Conservation (phyloP, 768 basidiomycete species). For the Phlebiopsis gigantea region DNA sequence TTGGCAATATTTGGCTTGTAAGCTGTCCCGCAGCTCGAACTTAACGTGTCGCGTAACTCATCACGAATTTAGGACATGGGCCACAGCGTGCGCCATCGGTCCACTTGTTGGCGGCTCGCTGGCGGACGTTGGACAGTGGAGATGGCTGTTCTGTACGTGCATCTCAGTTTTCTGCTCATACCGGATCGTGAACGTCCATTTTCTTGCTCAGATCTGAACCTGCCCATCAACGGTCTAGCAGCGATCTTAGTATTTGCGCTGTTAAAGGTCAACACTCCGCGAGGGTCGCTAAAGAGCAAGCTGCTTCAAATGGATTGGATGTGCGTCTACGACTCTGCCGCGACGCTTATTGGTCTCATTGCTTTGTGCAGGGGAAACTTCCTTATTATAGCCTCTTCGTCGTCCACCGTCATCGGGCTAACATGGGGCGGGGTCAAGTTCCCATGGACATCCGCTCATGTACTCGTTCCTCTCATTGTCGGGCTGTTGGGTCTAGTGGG, state of each 20-base stretch:
- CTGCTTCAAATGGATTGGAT: conserved; percentile 31
- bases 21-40: conserved; percentile 1
- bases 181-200: no score
- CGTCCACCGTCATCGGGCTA: conserved; percentile 29
- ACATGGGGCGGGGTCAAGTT: conserved; percentile 37
- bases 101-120: conserved; percentile 14
- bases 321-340: conserved; percentile 17
- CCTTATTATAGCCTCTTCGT: conserved; percentile 27
- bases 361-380: conserved; percentile 27
- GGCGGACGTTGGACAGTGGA: conserved; percentile 23
- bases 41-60: neutral
- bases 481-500: conserved; percentile 28
- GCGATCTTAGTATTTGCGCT: conserved; percentile 12
- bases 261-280: conserved; percentile 21
- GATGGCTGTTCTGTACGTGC: conserved; percentile 25
- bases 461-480: conserved; percentile 36
- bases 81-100: neutral
- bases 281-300: conserved; percentile 23
- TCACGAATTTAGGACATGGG: neutral
- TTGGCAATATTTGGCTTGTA: neutral
- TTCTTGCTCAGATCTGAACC: conserved; percentile 26
- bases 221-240: conserved; percentile 20
- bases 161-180: neutral
- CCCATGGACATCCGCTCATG: conserved; percentile 31
- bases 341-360: neutral